phyloP scores from a whole-genome alignment of 2,329 filamentous ascomycete species.

The Pseudogymnoascus sp. region DNA sequence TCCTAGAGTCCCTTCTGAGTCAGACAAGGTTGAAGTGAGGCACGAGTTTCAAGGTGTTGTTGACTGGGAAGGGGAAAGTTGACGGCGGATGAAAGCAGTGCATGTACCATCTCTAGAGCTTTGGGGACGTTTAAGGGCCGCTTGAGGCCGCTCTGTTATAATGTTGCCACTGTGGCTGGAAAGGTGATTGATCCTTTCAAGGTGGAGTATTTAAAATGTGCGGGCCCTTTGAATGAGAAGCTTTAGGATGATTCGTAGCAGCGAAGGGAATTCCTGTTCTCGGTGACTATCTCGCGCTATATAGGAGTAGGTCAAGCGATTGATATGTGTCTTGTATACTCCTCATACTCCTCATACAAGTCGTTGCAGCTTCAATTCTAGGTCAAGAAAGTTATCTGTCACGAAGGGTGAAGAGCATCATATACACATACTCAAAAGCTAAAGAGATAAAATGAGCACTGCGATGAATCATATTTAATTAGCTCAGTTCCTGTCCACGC shows the following conservation, averaged over 20 bases:
- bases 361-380: neutral
- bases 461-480: conserved; percentile 11
- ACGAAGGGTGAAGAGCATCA: neutral
- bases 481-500: conserved; percentile 9
- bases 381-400: neutral
- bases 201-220: neutral
- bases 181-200: neutral
- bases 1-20: neutral
- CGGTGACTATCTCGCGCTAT: neutral
- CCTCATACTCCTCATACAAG: no score
- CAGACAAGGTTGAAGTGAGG: neutral
- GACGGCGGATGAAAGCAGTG: neutral
- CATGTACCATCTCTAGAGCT: neutral
- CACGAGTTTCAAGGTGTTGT: neutral
- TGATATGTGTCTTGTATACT: neutral
- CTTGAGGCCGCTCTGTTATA: neutral
- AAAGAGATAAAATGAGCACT: neutral
- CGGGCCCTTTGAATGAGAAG: neutral
- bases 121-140: neutral
- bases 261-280: neutral
- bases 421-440: neutral
- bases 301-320: neutral
- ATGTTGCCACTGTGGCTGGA: neutral
- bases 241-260: neutral
- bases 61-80: neutral